Base-by-base conservation (phyloP, 148 eudicot species). In the Simmondsia chinensis region DNA sequence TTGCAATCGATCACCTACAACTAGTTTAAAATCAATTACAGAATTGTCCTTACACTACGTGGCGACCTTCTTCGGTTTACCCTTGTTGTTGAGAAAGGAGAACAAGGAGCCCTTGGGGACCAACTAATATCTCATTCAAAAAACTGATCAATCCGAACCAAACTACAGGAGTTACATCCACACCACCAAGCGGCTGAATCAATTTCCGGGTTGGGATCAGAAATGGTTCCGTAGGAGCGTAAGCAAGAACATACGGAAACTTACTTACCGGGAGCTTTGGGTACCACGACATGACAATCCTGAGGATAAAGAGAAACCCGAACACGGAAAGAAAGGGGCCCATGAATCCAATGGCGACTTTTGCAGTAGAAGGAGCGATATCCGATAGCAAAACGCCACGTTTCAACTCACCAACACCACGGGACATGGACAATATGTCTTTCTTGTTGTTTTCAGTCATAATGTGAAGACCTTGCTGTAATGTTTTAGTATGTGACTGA, bases 241-340 rank as follows among this genome's bases (percentile, higher is more conserved):
- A 91, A 1, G 97, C 97, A 21, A 91, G 23, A 4, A 91, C 76
- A 37, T 76, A 91, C 0, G 97, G 97, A 44, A 91, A 82, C 57
- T 85, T 76, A 6, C 68, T 69, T 27, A 91, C 94, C 0, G 97
- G 97, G 40, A 91, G 83, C 64, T 76, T 91, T 0, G 97, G 97
- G 49, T 91, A 91, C 97, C 97, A 91, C n/a, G 97, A 91, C 97
- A 91, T 91, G 22, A 91, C 88, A 26, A 91, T 91, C 63, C 97
- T 74, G 51, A 74, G 0, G 23, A 91, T 69, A 65, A 91, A 85
- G 9, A 91, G 73, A 54, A 91, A 91, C 1, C 70, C 74, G 46
- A 91, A 82, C 2, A 70, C 95, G 0, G 97, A 82, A 3, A 91
- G 74, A 45, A 82, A 76, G 3, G 97, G 97, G 30, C 97, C 97